Evolutionary conservation across 1,139 yeast genomes (phyloP), one percentile per base, ranked within the genome.

Genomic region (Debaryomyces subglobosus): DNA sequence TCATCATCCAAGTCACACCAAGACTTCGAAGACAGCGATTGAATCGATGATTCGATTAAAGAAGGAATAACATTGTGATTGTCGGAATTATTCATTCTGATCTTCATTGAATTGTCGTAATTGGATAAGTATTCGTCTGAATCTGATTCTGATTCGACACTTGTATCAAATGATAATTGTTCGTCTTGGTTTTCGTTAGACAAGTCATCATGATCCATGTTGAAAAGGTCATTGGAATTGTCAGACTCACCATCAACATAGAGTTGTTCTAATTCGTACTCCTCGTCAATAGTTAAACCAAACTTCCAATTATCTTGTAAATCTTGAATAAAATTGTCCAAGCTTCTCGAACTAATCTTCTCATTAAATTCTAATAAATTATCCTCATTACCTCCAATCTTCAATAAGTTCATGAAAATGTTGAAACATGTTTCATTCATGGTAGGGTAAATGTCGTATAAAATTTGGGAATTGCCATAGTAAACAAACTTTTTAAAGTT

Each of bases 401-500:
- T 63, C 53, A 74, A 64, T 47, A 72, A 54, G 49, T 67, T 59
- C 64, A 65, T 65, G 52, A 74, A 70, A 18, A 69, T 57, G 18
- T 60, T 59, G 52, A 66, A 74, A 50, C 77, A 74, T 52, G 63
- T 64, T 36, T 56, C 44, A 56, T 72, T 72, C 72, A 74, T 72
- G 33, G 62, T 67, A 9, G 79, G 77, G 53, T 71, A 74, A 33
- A 74, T 71, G 53, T 74, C 79, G 53, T 68, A 74, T 45, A 74
- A 60, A 37, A 72, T 67, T 51, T 64, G 65, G 21, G 65, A 63
- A 45, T 71, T 65, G 53, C 68, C 68, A 48, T 56, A 64, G 45
- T 67, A 52, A 15, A 71, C 74, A 61, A 73, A 74, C 47, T 68
- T 67, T 56, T 68, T 70, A 54, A 68, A 74, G 57, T 74, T 73